These are phyloP conservation scores for Hydrangea macrophylla DNA, from an alignment of 148 eudicot genomes.

Conservation along the genomic window DNA sequence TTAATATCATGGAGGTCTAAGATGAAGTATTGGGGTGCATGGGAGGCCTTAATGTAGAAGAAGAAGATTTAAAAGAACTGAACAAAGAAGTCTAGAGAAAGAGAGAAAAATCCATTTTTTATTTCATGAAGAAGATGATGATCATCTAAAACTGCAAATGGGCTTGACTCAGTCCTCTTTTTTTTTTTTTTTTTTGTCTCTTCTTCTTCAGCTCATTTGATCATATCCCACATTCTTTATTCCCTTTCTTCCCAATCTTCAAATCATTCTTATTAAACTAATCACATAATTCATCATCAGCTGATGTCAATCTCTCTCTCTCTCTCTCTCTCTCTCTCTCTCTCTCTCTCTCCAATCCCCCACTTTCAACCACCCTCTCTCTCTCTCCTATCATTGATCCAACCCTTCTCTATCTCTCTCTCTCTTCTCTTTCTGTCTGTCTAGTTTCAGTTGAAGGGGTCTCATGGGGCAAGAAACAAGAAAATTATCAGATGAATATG, in stretches of 20 bases:
- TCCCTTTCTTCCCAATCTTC: conserved; percentile 4
- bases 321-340: neutral
- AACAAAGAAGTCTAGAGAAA: too few species aligned
- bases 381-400: conserved; percentile 10
- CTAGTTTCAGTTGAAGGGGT: neutral
- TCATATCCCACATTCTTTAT: conserved; percentile 10
- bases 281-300: conserved; percentile 3
- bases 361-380: neutral
- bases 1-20: too few species aligned
- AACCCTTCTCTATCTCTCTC: neutral
- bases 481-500: conserved; percentile 38
- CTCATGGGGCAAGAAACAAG: conserved; percentile 41
- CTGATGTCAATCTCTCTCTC: conserved; percentile 9
- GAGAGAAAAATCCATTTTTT: too few species aligned
- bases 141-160: too few species aligned
- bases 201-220: conserved; percentile 12
- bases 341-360: neutral
- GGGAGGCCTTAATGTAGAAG: too few species aligned
- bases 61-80: too few species aligned
- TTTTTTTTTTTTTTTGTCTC: conserved; percentile 8
- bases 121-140: too few species aligned
- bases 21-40: too few species aligned
- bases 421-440: neutral
- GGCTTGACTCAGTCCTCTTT: too few species aligned
- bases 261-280: conserved; percentile 5